Conservation (phyloP, 306 rosid genomes). For the Vachellia collinsii region DNA sequence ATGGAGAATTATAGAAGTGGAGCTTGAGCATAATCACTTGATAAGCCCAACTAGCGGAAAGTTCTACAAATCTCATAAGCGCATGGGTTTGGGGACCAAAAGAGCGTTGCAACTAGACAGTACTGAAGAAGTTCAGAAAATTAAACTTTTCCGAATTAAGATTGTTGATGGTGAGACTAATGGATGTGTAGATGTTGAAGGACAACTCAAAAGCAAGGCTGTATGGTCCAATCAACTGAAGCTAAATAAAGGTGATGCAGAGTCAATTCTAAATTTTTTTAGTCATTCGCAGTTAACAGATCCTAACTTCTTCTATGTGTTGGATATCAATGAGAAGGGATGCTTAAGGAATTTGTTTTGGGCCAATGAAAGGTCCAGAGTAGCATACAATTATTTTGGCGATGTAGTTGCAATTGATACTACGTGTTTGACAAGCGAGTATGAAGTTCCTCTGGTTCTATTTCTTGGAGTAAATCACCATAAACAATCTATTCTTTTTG, state of each 20-base stretch:
- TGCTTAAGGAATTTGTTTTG: constrained; percentile 74
- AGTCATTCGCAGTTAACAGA: constrained; percentile 53
- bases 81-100: constrained; percentile 56
- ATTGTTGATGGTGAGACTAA: constrained; percentile 53
- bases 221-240: constrained; percentile 55
- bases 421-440: constrained; percentile 51
- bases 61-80: constrained; percentile 73
- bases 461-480: constrained; percentile 75
- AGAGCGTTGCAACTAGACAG: constrained; percentile 57
- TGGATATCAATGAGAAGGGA: constrained; percentile 71
- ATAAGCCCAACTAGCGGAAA: constrained; percentile 63
- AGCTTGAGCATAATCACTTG: constrained; percentile 83
- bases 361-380: constrained; percentile 64
- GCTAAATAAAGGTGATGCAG: constrained; percentile 64
- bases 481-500: constrained; percentile 65
- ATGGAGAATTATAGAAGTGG: constrained; percentile 83
- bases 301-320: constrained; percentile 67
- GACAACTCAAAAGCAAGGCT: constrained; percentile 37
- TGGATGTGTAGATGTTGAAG: constrained; percentile 47
- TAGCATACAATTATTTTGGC: constrained; percentile 55
- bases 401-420: constrained; percentile 66
- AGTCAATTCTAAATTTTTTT: constrained; percentile 57
- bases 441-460: constrained; percentile 66
- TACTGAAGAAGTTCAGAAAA: constrained; percentile 57
- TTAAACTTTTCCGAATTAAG: constrained; percentile 61